Conservation (phyloP, 192 early-diverging fungal genomes). For the Dissophora ornata region DNA sequence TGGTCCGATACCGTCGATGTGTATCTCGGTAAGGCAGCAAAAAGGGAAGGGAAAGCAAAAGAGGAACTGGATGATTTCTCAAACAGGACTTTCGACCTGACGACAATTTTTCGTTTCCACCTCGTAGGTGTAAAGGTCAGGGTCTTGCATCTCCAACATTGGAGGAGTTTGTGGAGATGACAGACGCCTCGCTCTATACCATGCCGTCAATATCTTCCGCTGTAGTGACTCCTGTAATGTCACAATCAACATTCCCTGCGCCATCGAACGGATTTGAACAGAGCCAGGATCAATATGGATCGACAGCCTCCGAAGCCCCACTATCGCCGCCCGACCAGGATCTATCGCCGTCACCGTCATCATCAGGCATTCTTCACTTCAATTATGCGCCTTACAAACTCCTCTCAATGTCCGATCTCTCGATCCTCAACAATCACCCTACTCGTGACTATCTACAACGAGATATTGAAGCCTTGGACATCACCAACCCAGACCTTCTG, state of each 20-base stretch:
- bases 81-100: too few species aligned
- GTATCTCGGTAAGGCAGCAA: constrained; percentile 47
- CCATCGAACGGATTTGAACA: background rate
- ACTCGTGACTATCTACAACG: constrained; percentile 50
- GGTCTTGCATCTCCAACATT: constrained; percentile 44
- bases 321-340: too few species aligned
- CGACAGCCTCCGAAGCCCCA: too few species aligned
- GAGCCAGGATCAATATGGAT: background rate
- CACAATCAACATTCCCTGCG: background rate
- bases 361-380: background rate
- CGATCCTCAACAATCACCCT: constrained; percentile 70
- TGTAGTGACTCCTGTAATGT: background rate
- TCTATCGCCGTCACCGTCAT: constrained; percentile 7
- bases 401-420: constrained; percentile 67
- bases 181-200: constrained; percentile 65
- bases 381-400: constrained; percentile 46
- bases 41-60: too few species aligned
- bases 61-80: background rate
- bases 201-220: constrained; percentile 6
- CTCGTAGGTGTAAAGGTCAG: constrained; percentile 11
- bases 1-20: constrained; percentile 73
- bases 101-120: background rate
- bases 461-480: constrained; percentile 62
- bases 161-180: constrained; percentile 68
- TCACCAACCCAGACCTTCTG: constrained; percentile 79